phyloP scores from a whole-genome alignment of 176 grass and related monocot genomes.

The Phragmites australis region DNA sequence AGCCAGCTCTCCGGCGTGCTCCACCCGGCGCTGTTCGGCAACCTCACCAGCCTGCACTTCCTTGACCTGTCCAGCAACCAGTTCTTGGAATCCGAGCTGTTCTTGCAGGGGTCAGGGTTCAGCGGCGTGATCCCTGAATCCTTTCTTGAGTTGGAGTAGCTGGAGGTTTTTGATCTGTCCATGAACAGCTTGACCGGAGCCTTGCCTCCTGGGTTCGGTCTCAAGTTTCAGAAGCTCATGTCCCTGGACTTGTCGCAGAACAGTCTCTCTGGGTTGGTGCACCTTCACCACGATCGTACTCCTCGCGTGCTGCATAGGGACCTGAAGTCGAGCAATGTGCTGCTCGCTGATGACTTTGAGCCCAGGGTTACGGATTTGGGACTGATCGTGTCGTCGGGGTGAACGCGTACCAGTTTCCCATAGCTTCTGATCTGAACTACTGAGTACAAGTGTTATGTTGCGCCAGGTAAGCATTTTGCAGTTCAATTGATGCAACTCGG shows the following conservation, averaged over 20 bases:
- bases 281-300: slow-evolving; percentile 63
- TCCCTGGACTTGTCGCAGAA: slow-evolving; percentile 64
- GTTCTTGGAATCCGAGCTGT: slow-evolving; percentile 54
- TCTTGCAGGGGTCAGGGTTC: slow-evolving; percentile 66
- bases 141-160: slow-evolving; percentile 47
- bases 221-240: slow-evolving; percentile 49
- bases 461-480: slow-evolving; percentile 50
- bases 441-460: slow-evolving; percentile 51
- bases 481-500: neutral
- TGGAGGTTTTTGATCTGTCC: slow-evolving; percentile 69
- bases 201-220: slow-evolving; percentile 55
- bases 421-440: slow-evolving; percentile 54
- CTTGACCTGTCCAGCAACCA: slow-evolving; percentile 75
- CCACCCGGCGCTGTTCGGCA: slow-evolving; percentile 53
- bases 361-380: slow-evolving; percentile 60
- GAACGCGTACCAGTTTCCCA: slow-evolving; percentile 33
- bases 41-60: slow-evolving; percentile 58
- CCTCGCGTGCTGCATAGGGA: slow-evolving; percentile 56
- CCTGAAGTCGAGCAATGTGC: slow-evolving; percentile 73
- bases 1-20: slow-evolving; percentile 58
- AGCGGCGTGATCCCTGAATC: slow-evolving; percentile 47
- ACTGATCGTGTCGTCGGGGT: slow-evolving; percentile 56
- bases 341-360: slow-evolving; percentile 59
- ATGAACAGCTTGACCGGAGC: slow-evolving; percentile 60
- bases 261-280: slow-evolving; percentile 52